Evolutionary conservation across 345 rosid genomes (phyloP), one percentile per base, ranked within the genome.

Genomic region (Orychophragmus violaceus): DNA sequence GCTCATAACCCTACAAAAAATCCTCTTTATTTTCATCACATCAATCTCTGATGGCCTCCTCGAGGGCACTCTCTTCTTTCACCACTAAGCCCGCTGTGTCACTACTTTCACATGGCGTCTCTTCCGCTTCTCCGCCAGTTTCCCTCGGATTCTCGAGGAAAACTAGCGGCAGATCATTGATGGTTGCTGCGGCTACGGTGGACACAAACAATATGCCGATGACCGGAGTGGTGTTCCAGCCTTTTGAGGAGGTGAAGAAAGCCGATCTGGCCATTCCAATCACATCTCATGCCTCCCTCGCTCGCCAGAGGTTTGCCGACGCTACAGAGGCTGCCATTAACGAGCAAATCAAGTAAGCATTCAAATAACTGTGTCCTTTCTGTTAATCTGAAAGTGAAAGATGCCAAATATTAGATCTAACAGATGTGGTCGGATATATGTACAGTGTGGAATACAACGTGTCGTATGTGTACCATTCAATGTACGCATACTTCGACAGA

Each of bases 401-500:
- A n/a, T n/a, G n/a, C n/a, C n/a, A n/a, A n/a, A n/a, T n/a, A 42
- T 2, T 10, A 32, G 56, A 62, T 50, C 68, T 48, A 37, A 62
- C 44, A 12, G 16, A 5, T 13, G 1, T 48, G 37, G 14, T 11
- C 27, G 8, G n/a, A n/a, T n/a, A n/a, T n/a, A n/a, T n/a, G n/a
- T n/a, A n/a, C 80, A 90, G 97, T 74, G 97, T 90, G 82, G 97
- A 90, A 65, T 90, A 87, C 83, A 87, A 81, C 54, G 84, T 79
- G 6, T 87, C 97, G 11, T 90, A 87, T 37, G 85, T 79, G 16
- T 90, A 87, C 87, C 95, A 87, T 63, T 80, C 95, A n/a, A 25
- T 90, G 88, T 87, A 59, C 41, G 97, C 91, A 3, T 90, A 87
- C 70, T 90, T 90, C 50, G 97, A 90, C 77, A 85, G 95, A 74